phyloP scores from a whole-genome alignment of 2,329 filamentous ascomycete species.

The Amphichorda felina region DNA sequence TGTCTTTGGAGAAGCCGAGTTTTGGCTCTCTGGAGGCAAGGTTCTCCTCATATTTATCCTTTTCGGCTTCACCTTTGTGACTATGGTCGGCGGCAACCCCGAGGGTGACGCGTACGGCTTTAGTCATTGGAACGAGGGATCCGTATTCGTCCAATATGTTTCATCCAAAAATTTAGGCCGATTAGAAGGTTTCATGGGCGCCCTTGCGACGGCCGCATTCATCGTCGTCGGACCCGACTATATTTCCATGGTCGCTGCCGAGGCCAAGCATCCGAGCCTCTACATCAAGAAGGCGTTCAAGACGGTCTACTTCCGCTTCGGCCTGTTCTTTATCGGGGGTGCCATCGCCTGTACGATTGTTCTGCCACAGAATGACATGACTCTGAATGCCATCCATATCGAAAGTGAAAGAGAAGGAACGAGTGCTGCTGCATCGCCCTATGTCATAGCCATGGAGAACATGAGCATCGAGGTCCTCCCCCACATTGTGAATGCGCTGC shows the following conservation, averaged over 20 bases:
- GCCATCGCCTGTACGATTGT: constrained; percentile 19
- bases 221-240: constrained; percentile 51
- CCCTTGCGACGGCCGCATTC: constrained; percentile 29
- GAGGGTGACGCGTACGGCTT: constrained; percentile 48
- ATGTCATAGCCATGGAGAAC: constrained; percentile 44
- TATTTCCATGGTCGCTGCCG: constrained; percentile 50
- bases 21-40: constrained; percentile 35
- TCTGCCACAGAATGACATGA: constrained; percentile 15
- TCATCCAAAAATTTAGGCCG: constrained; percentile 47
- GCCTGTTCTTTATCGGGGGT: constrained; percentile 16
- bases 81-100: constrained; percentile 48
- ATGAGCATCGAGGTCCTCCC: constrained; percentile 39
- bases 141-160: constrained; percentile 36
- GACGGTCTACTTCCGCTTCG: constrained; percentile 14
- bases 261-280: constrained; percentile 36
- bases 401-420: constrained; percentile 18
- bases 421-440: constrained; percentile 39
- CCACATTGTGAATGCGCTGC: constrained; percentile 43
- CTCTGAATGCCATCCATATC: constrained; percentile 11
- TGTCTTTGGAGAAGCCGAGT: constrained; percentile 31
- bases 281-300: constrained; percentile 35
- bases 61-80: constrained; percentile 46
- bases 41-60: constrained; percentile 46
- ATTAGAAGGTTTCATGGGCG: constrained; percentile 54
- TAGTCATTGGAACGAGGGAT: constrained; percentile 53